Conservation (phyloP, 1,284 basidiomycete genomes). For the Malassezia japonica region DNA sequence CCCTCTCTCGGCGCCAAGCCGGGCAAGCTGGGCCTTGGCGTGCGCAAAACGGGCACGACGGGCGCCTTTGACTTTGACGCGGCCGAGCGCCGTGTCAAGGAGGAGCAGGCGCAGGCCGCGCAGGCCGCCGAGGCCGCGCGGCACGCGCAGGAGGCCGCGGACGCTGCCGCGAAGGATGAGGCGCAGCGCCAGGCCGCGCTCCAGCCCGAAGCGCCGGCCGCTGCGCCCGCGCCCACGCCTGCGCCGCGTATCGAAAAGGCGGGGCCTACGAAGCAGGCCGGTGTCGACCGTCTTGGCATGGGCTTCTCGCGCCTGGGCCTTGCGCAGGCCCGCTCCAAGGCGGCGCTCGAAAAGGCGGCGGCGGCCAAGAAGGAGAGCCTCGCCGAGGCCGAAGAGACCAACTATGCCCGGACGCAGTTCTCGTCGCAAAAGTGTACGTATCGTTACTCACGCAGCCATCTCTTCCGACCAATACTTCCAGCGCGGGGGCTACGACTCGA, state of each 20-base stretch:
- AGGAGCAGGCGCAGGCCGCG: slow-evolving; percentile 29
- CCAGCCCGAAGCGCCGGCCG: slow-evolving; percentile 16
- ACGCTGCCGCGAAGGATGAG: slow-evolving; percentile 21
- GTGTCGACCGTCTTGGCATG: slow-evolving; percentile 62
- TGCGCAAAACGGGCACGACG: slow-evolving; percentile 33
- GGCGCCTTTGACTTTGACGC: slow-evolving; percentile 47
- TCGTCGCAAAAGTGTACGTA: slow-evolving; percentile 65
- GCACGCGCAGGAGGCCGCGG: slow-evolving; percentile 27
- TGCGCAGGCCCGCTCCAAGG: slow-evolving; percentile 17
- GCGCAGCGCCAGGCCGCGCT: slow-evolving; percentile 25
- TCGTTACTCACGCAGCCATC: slow-evolving; percentile 49
- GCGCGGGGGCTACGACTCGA: slow-evolving; percentile 74
- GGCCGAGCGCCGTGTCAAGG: slow-evolving; percentile 38
- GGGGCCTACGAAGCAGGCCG: slow-evolving; percentile 51
- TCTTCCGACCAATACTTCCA: slow-evolving; percentile 97
- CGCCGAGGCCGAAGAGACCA: slow-evolving; percentile 53
- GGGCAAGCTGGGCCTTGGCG: slow-evolving; percentile 37
- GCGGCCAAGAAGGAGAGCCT: slow-evolving; percentile 6
- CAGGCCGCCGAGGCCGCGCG: slow-evolving; percentile 13
- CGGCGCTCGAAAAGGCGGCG: slow-evolving; percentile 26
- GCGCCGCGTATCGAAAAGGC: slow-evolving; percentile 20
- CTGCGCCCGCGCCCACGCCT: slow-evolving; percentile 12
- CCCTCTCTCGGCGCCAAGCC: slow-evolving; percentile 21
- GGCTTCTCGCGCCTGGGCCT: slow-evolving; percentile 79
- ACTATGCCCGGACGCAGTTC: slow-evolving; percentile 79